These are phyloP conservation scores for Thelonectria discophora DNA, from an alignment of 2,329 filamentous ascomycete species.

Conservation along the genomic window DNA sequence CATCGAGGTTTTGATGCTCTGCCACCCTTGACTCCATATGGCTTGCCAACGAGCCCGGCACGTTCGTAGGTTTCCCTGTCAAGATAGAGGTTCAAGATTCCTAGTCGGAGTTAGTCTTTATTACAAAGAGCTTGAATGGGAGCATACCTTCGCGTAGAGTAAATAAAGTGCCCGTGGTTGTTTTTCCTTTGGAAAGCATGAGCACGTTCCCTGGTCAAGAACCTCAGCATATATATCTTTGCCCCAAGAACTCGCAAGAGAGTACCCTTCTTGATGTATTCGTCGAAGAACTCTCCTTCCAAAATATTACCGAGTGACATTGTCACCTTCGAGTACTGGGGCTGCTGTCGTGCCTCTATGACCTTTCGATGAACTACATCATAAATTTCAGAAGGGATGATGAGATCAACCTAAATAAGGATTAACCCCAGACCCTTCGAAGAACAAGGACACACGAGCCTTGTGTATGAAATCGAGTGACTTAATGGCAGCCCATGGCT, in stretches of 20 bases:
- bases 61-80: slow-evolving; percentile 85
- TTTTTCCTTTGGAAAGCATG: slow-evolving; percentile 83
- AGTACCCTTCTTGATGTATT: slow-evolving; percentile 82
- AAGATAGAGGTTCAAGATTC: slow-evolving; percentile 77
- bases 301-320: slow-evolving; percentile 79
- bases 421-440: not conserved
- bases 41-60: slow-evolving; percentile 79
- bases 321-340: slow-evolving; percentile 72
- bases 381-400: slow-evolving; percentile 74
- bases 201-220: slow-evolving; percentile 71
- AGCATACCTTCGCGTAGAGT: slow-evolving; percentile 71
- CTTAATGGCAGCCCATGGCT: slow-evolving; percentile 77
- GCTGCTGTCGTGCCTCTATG: slow-evolving; percentile 46
- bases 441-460: slow-evolving; percentile 40
- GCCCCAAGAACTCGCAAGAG: not conserved
- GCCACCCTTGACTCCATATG: slow-evolving; percentile 66
- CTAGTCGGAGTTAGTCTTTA: slow-evolving; percentile 50
- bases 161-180: slow-evolving; percentile 76
- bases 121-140: not conserved
- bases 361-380: slow-evolving; percentile 64
- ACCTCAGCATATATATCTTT: not conserved
- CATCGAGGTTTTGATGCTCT: slow-evolving; percentile 74
- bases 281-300: slow-evolving; percentile 79
- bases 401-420: slow-evolving; percentile 65
- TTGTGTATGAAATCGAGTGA: slow-evolving; percentile 74